Percentiles rank a stretch among this genome's conserved stretches.
Evolutionary conservation across 257 asterid species (phyloP).

Genomic region (Linderniella brevidens): DNA sequence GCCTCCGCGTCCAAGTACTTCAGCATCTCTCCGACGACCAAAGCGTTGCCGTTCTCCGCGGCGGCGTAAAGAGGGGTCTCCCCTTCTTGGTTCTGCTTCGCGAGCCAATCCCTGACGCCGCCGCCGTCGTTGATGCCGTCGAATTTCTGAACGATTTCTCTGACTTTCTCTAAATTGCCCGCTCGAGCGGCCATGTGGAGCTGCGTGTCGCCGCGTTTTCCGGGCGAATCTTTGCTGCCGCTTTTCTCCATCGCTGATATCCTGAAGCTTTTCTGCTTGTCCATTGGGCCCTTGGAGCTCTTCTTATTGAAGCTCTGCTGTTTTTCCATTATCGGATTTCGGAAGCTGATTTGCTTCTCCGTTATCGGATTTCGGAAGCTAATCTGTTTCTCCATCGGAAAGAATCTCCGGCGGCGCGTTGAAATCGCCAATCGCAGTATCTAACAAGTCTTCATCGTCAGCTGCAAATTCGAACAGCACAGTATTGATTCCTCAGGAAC

Average conservation of each 20-base stretch:
- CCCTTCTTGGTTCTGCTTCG: conserved; percentile 85
- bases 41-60: conserved; percentile 63
- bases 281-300: conserved; percentile 81
- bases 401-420: background rate
- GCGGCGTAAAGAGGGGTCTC: conserved; percentile 88
- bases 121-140: conserved; percentile 18
- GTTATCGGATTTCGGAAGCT: conserved; percentile 26
- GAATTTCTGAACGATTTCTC: conserved; percentile 48
- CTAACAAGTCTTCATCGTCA: no score
- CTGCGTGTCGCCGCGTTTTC: conserved; percentile 74
- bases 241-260: conserved; percentile 81
- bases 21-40: conserved; percentile 65
- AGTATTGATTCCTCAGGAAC: no score
- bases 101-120: conserved; percentile 34
- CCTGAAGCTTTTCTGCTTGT: conserved; percentile 89
- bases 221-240: conserved; percentile 88
- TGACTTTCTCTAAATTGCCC: conserved; percentile 66
- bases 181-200: conserved; percentile 87
- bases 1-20: conserved; percentile 59
- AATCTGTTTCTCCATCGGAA: conserved; percentile 42
- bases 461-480: no score
- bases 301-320: conserved; percentile 19
- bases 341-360: conserved; percentile 67
- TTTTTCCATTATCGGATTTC: conserved; percentile 13
- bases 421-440: no score